Evolutionary conservation across 495 filamentous ascomycete genomes (phyloP).

Genomic region (Daldinia grandis): DNA sequence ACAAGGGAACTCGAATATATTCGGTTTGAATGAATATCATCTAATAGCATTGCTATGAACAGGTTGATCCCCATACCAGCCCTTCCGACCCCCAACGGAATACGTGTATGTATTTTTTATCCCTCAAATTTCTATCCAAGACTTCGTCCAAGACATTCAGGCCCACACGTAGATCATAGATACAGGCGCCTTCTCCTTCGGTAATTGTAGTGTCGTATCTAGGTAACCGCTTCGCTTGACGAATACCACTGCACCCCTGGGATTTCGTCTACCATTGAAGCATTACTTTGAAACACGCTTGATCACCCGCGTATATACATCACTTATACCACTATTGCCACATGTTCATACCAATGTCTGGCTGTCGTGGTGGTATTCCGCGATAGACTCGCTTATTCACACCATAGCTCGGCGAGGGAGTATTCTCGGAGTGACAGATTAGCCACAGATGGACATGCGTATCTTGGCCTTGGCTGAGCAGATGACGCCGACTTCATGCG

Average conservation of each 20-base stretch:
- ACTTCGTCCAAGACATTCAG: neutral
- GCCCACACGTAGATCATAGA: constrained; percentile 1
- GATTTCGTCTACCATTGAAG: neutral
- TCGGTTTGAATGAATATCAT: neutral
- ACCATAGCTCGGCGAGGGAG: neutral
- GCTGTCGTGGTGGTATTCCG: neutral
- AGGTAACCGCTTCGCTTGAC: neutral
- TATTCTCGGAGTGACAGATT: neutral
- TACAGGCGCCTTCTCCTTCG: neutral
- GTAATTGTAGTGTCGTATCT: constrained; percentile 5
- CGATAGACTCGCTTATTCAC: neutral
- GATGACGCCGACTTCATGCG: neutral
- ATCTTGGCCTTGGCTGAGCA: neutral
- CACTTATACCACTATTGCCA: neutral
- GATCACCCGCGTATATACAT: neutral
- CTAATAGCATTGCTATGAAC: neutral
- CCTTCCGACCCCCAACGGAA: neutral
- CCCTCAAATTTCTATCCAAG: neutral
- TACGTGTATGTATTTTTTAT: neutral
- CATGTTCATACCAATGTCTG: neutral
- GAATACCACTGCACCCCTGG: neutral
- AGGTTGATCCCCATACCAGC: neutral
- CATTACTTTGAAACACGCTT: neutral
- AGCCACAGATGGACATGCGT: neutral
- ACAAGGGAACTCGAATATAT: neutral